These are phyloP conservation scores for Pyrenopolyporus hunteri DNA, from an alignment of 495 filamentous ascomycete species.

Conservation along the genomic window DNA sequence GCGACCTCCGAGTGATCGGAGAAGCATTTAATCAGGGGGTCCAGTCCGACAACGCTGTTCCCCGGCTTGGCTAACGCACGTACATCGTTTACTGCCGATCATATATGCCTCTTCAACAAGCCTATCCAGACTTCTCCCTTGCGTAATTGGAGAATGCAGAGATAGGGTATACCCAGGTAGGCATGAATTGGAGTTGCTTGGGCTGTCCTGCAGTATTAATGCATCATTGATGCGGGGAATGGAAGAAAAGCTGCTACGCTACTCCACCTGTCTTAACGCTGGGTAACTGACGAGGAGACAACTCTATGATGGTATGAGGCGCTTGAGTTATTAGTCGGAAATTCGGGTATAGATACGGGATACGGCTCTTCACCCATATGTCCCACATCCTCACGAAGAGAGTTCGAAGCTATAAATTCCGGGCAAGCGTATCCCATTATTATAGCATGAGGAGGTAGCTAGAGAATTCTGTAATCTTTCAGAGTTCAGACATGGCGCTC, in stretches of 20 bases:
- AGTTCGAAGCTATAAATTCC: slow-evolving; percentile 30
- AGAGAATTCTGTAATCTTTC: not conserved
- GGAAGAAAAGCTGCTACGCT: slow-evolving; percentile 25
- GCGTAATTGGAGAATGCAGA: slow-evolving; percentile 16
- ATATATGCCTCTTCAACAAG: slow-evolving; percentile 12
- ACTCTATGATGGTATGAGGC: too few species aligned
- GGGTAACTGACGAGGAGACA: too few species aligned
- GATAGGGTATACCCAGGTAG: too few species aligned
- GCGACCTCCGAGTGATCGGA: slow-evolving; percentile 2
- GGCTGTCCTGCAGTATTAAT: slow-evolving; percentile 12
- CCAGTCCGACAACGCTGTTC: slow-evolving; percentile 11
- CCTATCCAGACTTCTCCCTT: not conserved
- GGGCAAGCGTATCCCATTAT: not conserved
- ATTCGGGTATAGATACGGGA: too few species aligned
- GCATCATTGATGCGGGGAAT: slow-evolving; percentile 34
- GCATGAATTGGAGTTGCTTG: slow-evolving; percentile 7
- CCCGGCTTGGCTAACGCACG: slow-evolving; percentile 3
- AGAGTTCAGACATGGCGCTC: slow-evolving; percentile 15
- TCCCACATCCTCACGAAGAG: too few species aligned
- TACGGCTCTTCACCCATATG: too few species aligned
- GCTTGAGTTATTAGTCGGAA: too few species aligned
- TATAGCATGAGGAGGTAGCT: not conserved
- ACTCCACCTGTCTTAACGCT: slow-evolving; percentile 14
- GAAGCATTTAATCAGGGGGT: slow-evolving; percentile 16
- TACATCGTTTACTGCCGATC: slow-evolving; percentile 16